These are phyloP conservation scores for Flaveria floridana DNA, from an alignment of 140 eudicot species.

Conservation along the genomic window DNA sequence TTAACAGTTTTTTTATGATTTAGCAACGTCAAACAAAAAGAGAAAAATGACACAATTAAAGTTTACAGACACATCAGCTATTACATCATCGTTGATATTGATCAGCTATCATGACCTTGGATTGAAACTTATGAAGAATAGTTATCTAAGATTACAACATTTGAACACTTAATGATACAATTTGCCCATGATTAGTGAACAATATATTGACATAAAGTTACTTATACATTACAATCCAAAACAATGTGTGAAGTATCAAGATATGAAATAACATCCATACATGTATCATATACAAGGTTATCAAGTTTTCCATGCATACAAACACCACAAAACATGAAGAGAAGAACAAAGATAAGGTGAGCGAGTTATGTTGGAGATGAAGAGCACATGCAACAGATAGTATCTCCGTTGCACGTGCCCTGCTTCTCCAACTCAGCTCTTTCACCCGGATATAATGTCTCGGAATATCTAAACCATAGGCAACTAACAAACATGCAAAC, in stretches of 20 bases:
- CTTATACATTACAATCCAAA: neutral
- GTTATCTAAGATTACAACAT: no score
- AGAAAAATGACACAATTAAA: no score
- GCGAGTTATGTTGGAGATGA: constrained; percentile 29
- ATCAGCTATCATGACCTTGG: no score
- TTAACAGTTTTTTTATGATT: no score
- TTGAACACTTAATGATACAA: no score
- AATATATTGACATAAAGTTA: neutral
- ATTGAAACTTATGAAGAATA: no score
- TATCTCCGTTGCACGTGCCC: constrained; percentile 29
- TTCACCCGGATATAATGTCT: constrained; percentile 8
- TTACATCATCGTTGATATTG: no score
- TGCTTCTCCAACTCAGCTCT: constrained; percentile 32
- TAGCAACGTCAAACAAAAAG: no score
- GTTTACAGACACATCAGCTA: no score
- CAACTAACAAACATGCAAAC: neutral
- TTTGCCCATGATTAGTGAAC: neutral
- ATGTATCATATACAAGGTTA: neutral
- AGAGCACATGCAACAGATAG: constrained; percentile 28
- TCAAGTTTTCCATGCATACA: neutral
- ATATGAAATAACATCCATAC: neutral
- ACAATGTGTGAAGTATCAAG: neutral
- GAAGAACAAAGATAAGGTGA: neutral
- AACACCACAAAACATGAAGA: neutral
- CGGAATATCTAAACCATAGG: neutral